Conservation (phyloP, 768 basidiomycete species). For the Leccinum rimulosum region DNA sequence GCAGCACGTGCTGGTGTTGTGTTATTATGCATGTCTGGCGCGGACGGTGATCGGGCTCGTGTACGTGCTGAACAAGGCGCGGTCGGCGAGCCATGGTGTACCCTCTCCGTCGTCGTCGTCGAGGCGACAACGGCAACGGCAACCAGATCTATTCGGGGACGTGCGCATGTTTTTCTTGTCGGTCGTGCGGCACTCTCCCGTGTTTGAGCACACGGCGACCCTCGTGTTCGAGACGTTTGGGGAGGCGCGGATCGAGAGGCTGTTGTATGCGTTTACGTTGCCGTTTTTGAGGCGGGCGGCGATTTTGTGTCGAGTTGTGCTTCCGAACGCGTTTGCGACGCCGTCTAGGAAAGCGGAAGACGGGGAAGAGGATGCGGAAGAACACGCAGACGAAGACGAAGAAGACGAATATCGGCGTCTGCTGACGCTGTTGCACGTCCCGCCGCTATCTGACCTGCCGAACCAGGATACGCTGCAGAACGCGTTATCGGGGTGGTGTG, state of each 20-base stretch:
- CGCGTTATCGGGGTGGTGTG: constrained; percentile 87
- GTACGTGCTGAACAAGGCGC: constrained; percentile 73
- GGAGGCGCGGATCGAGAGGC: constrained; percentile 79
- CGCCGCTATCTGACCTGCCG: constrained; percentile 73
- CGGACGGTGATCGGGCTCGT: constrained; percentile 83
- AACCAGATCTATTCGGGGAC: constrained; percentile 73
- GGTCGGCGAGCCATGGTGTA: constrained; percentile 47
- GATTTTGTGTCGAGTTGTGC: constrained; percentile 76
- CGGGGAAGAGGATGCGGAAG: constrained; percentile 31
- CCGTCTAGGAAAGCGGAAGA: constrained; percentile 29
- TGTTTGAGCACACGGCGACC: constrained; percentile 82
- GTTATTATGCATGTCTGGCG: constrained; percentile 88
- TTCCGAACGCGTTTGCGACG: constrained; percentile 57
- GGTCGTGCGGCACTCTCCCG: constrained; percentile 83
- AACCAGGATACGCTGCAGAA: constrained; percentile 86
- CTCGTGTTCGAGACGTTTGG: constrained; percentile 78
- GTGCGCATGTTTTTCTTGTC: constrained; percentile 90
- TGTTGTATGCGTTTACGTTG: constrained; percentile 84
- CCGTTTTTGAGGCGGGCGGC: constrained; percentile 89
- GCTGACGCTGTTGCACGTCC: constrained; percentile 71
- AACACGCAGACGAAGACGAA: constrained; percentile 37
- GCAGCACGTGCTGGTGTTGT: constrained; percentile 80
- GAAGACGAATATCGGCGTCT: constrained; percentile 79
- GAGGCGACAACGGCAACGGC: not conserved
- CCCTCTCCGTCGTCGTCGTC: constrained; percentile 18